phyloP scores from a whole-genome alignment of 805 yeast genomes.

The Metschnikowia kunwiensis region DNA sequence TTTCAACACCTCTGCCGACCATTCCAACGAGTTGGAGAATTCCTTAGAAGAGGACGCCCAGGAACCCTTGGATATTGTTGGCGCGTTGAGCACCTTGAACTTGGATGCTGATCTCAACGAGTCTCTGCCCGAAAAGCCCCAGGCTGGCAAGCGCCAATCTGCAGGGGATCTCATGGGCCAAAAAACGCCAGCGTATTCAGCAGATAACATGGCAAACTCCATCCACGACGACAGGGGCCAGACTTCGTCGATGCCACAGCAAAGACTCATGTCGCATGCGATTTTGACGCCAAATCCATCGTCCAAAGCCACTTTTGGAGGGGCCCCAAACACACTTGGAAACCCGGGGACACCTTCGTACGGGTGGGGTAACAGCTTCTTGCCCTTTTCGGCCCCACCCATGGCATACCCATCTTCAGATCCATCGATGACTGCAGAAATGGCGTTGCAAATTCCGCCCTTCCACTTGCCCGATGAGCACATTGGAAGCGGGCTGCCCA shows the following conservation, averaged over 20 bases:
- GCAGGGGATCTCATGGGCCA: background rate
- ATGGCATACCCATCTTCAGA: slow-evolving; percentile 22
- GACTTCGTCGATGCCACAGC: slow-evolving; percentile 4
- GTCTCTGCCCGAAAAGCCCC: slow-evolving; percentile 5
- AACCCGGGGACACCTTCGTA: slow-evolving; percentile 32
- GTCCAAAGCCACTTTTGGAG: slow-evolving; percentile 19
- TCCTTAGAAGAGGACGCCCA: slow-evolving; percentile 12
- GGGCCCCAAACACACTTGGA: slow-evolving; percentile 13
- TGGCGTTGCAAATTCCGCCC: slow-evolving; percentile 24
- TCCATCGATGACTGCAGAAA: slow-evolving; percentile 13
- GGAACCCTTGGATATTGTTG: slow-evolving; percentile 42
- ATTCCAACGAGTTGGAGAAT: slow-evolving; percentile 8
- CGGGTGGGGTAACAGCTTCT: slow-evolving; percentile 33
- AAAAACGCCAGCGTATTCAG: background rate
- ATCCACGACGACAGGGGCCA: background rate
- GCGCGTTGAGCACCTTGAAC: slow-evolving; percentile 46
- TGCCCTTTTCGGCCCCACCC: slow-evolving; percentile 40
- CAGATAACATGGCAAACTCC: background rate
- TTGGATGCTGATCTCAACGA: slow-evolving; percentile 38
- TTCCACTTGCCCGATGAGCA: slow-evolving; percentile 26
- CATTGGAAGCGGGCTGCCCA: slow-evolving; percentile 3
- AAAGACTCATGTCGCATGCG: slow-evolving; percentile 19
- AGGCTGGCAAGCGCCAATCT: background rate
- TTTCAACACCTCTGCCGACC: slow-evolving; percentile 1
- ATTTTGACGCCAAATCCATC: slow-evolving; percentile 30